phyloP scores from a whole-genome alignment of 352 stramenopile genomes.

The Globisporangium middletonii region DNA sequence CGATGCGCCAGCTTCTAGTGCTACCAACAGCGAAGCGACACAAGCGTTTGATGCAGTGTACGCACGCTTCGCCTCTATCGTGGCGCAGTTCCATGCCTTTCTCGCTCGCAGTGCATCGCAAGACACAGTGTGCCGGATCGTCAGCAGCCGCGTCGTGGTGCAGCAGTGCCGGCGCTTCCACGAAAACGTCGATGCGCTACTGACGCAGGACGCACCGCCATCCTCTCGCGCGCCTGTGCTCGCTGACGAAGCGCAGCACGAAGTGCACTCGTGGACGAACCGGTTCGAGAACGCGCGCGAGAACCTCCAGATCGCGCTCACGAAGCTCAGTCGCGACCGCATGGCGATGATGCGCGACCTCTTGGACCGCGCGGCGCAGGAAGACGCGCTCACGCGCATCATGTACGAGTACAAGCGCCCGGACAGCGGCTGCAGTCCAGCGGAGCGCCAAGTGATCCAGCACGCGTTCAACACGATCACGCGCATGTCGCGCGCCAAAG shows the following conservation, averaged over 20 bases:
- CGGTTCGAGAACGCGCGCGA: conserved; percentile 9
- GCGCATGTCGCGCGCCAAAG: conserved; percentile 11
- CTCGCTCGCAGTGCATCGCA: not conserved
- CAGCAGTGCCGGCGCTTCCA: conserved; percentile 2
- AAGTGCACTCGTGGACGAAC: conserved; percentile 6
- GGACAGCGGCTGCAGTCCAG: not conserved
- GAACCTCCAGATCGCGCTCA: conserved; percentile 2
- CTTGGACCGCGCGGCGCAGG: not conserved
- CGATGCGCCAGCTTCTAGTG: not conserved
- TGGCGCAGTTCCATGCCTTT: conserved; percentile 5
- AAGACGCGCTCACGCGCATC: conserved; percentile 7
- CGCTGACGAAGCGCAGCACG: not conserved
- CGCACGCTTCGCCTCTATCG: not conserved
- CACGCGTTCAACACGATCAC: conserved; percentile 16
- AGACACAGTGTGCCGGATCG: conserved; percentile 1
- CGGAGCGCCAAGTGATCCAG: conserved; percentile 5
- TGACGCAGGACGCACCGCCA: not conserved
- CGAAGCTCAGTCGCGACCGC: conserved; percentile 7
- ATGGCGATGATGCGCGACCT: conserved; percentile 10
- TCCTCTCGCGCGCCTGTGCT: not conserved
- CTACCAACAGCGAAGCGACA: not conserved
- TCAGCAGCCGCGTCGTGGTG: conserved; percentile 7
- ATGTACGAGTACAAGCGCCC: conserved; percentile 15
- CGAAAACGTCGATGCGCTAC: conserved; percentile 1
- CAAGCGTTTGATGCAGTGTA: not conserved